These are phyloP conservation scores for Aristolochia contorta DNA, from an alignment of 164 flowering plant genomes.

Conservation along the genomic window DNA sequence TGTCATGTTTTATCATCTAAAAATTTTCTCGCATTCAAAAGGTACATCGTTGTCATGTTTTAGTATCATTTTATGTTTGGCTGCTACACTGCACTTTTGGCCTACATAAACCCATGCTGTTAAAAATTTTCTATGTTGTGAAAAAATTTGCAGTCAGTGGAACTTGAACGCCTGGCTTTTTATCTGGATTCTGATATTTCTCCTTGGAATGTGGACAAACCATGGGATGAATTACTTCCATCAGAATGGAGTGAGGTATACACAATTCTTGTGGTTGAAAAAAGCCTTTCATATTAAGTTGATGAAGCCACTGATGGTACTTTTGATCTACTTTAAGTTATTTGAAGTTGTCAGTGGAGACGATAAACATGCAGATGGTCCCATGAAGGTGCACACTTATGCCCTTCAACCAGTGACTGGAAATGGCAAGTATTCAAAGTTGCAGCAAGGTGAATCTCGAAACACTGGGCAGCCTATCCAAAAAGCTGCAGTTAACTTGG, in stretches of 20 bases:
- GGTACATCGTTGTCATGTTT: background rate
- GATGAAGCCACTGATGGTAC: background rate
- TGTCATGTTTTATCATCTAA: background rate
- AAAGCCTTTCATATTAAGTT: background rate
- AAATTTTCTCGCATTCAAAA: no score
- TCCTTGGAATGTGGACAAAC: constrained; percentile 68
- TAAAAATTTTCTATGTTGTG: background rate
- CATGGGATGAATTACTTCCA: constrained; percentile 87
- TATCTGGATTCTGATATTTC: constrained; percentile 82
- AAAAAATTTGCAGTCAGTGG: constrained; percentile 48
- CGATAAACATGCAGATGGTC: constrained; percentile 36
- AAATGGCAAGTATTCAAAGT: constrained; percentile 74
- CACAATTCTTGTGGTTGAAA: background rate
- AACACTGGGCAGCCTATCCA: constrained; percentile 51
- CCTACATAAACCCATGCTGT: no score
- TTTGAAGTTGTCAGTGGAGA: constrained; percentile 60
- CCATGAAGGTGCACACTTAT: constrained; percentile 43
- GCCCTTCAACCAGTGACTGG: constrained; percentile 90
- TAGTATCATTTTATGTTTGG: background rate
- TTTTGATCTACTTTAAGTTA: constrained; percentile 34
- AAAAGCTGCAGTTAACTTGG: constrained; percentile 71
- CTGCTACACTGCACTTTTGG: background rate
- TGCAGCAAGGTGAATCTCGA: constrained; percentile 35
- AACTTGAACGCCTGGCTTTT: constrained; percentile 70
- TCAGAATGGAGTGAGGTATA: constrained; percentile 88